Base-by-base conservation (phyloP, 352 stramenopile genomes). In the Pythium volutum region DNA sequence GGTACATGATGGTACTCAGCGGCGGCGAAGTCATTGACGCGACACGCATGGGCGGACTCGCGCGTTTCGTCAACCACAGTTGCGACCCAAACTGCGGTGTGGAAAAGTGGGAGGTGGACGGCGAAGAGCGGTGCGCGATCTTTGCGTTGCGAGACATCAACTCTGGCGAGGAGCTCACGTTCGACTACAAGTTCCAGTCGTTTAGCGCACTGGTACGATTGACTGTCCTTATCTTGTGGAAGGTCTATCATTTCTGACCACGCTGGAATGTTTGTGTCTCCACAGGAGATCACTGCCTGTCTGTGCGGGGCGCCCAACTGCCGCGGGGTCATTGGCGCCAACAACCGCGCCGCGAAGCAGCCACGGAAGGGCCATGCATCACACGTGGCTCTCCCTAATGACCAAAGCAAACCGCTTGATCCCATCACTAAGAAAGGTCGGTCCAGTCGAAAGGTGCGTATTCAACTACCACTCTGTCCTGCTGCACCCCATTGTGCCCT, bases 41-140 rank as follows among this genome's bases (percentile, higher is more conserved):
- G 29, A 95, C 85, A 26, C 77, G 91, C 33, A 92, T 94, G 67
- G 93, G 94, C 31, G 94, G 92, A 31, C 81, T 97, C 36, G 92
- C 92, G 29, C 84, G 95, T 43, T 98, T 98, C 60, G 97, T 98
- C 61, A 98, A 98, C 73, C 90, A 97, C 64, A 98, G 91, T 69
- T 98, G 93, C 65, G 77, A 95, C n/a, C 86, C 74, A 14, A 98
- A 98, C 71, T 98, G 93, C 71, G 82, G 85, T 34, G 96, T 97
- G 25, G 87, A 98, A 71, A 98, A 98, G 33, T 97, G 96, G 76
- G 90, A 95, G 25, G 79, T 97, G 12, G 87, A 97, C 63, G 87
- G 91, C 48, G 87, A 90, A 66, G 93, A 98, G 74, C 84, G 92
- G n/a, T 97, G 97, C 56, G 94, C 88, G n/a, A 97, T 98, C 67